Conservation (phyloP, 305 asterid genomes). For the Withania somnifera region DNA sequence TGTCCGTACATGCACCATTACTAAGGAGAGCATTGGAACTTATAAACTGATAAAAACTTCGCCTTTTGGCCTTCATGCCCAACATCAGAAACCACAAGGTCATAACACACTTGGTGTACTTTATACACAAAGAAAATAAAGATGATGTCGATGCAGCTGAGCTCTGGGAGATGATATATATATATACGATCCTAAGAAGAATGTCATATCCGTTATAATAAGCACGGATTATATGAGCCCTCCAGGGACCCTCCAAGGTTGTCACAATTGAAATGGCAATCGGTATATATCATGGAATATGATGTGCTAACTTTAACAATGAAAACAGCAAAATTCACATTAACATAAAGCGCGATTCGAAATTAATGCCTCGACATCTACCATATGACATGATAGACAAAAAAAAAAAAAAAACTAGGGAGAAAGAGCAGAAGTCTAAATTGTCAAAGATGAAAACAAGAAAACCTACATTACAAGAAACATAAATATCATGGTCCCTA, state of each 20-base stretch:
- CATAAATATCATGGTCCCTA: slow-evolving; percentile 6
- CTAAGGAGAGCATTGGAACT: not conserved
- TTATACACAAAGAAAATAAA: not conserved
- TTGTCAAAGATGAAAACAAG: not conserved
- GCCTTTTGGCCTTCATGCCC: not conserved
- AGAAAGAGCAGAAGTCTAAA: not conserved
- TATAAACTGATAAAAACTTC: not conserved
- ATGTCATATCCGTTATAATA: not conserved
- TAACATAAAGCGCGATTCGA: not conserved
- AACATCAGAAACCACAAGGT: not conserved
- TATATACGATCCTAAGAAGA: not conserved
- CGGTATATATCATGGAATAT: not conserved
- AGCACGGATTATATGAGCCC: not conserved
- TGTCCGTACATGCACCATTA: too few species aligned
- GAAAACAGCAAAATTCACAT: not conserved
- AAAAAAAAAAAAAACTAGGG: not conserved
- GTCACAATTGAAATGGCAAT: not conserved
- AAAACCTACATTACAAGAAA: not conserved
- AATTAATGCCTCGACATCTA: not conserved
- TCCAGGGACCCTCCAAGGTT: not conserved
- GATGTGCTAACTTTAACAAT: not conserved
- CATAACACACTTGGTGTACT: too few species aligned
- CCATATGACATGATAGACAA: not conserved
- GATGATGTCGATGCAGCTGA: not conserved
- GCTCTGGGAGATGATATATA: not conserved